Conservation (phyloP, 2,329 filamentous ascomycete species). For the Sclerotinia spermophila region DNA sequence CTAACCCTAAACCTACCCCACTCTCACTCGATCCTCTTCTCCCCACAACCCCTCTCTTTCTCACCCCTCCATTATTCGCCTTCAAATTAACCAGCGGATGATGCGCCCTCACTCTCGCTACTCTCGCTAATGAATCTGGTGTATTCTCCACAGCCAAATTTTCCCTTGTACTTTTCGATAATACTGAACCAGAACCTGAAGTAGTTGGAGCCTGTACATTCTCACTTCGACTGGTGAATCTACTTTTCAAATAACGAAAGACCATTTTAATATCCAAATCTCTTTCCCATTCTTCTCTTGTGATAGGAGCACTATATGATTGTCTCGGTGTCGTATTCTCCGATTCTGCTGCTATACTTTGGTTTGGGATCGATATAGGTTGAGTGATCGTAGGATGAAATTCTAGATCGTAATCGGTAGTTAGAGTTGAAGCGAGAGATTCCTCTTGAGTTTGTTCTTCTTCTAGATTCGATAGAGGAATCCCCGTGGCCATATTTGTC, state of each 20-base stretch:
- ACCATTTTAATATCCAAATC: slow-evolving; percentile 89
- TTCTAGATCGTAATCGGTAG: slow-evolving; percentile 17
- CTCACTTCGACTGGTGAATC: slow-evolving; percentile 55
- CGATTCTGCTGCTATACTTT: slow-evolving; percentile 17
- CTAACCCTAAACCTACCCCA: slow-evolving; percentile 61
- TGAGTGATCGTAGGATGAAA: slow-evolving; percentile 28
- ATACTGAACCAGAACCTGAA: not conserved
- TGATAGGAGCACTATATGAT: slow-evolving; percentile 21
- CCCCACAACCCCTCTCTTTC: slow-evolving; percentile 44
- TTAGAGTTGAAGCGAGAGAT: slow-evolving; percentile 19
- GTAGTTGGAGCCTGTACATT: not conserved
- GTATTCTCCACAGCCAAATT: slow-evolving; percentile 49
- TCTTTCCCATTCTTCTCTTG: slow-evolving; percentile 69
- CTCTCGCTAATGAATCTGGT: slow-evolving; percentile 69
- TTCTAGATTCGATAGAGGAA: not conserved
- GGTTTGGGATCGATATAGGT: slow-evolving; percentile 28
- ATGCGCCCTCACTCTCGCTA: slow-evolving; percentile 80
- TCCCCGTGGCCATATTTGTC: not conserved
- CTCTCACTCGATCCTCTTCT: slow-evolving; percentile 75
- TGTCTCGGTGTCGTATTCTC: slow-evolving; percentile 29
- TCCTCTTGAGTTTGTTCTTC: slow-evolving; percentile 28
- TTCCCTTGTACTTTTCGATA: slow-evolving; percentile 39
- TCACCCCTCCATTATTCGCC: slow-evolving; percentile 37
- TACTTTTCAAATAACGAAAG: slow-evolving; percentile 78
- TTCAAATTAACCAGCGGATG: slow-evolving; percentile 71